Base-by-base conservation (phyloP, 2,329 filamentous ascomycete genomes). In the Meredithiella fracta region DNA sequence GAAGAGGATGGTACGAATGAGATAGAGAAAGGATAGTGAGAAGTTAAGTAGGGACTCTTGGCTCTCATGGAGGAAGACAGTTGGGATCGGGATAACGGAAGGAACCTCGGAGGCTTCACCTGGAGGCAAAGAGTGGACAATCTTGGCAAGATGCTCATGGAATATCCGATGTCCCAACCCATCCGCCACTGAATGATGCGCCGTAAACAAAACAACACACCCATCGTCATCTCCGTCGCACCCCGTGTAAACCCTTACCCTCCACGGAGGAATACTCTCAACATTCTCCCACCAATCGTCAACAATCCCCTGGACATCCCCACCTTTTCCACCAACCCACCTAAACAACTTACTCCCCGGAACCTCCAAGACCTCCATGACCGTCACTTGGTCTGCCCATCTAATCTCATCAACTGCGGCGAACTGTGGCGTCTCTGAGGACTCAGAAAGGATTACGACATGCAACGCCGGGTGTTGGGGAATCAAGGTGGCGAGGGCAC, bases 181-280 rank as follows among this genome's bases (percentile, higher is more conserved):
- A 60, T 80, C 78, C 23, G 69, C 68, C 17, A 80, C 65, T 0
- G 70, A 67, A 60, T 80, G 77, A 59, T 80, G 77, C 34, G 67
- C 75, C 3, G 69, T 67, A 60, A 79, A 76, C 4, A 71, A 60
- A 11, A 76, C 58, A 51, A 77, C 70, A 34, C 70, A 61, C 4
- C 65, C 61, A 3, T 57, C 29, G 14, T 1, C 15, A 14, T 47
- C 23, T 26, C 14, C 31, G 14, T 4, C 22, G 2, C 47, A 34
- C 4, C 63, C 57, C 26, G 64, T 62, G 22, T 71, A 62, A 47
- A 74, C 66, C 1, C 68, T 64, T 11, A 76, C 56, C 42, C 68
- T 72, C 77, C 76, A 80, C 0, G 72, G 71, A 0, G 76, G 70
- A 0, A 63, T 66, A 1, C 60, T 63, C 2, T 64, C 66, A 1